phyloP scores from a whole-genome alignment of 169 alveolate genomes.

The Plasmodium knowlesi region DNA sequence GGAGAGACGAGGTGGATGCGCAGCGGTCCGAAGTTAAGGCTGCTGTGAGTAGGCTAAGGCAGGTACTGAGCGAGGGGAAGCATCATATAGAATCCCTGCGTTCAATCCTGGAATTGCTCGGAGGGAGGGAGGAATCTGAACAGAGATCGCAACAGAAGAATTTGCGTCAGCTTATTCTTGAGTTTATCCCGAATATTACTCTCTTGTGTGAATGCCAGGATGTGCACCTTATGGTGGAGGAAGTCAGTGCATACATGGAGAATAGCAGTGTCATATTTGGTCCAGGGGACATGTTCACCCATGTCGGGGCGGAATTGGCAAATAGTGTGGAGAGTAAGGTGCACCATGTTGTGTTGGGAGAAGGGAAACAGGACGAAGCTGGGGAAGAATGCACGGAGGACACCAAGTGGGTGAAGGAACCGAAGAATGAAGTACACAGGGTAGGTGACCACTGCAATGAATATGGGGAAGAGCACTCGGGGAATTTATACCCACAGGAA shows the following conservation, averaged over 20 bases:
- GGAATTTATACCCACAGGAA: not conserved
- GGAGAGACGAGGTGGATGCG: not conserved
- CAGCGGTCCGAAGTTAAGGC: not conserved
- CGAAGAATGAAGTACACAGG: not conserved
- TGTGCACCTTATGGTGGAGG: not conserved
- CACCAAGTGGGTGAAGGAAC: not conserved
- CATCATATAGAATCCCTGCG: not conserved
- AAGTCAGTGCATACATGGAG: not conserved
- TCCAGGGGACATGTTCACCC: not conserved
- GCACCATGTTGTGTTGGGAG: not conserved
- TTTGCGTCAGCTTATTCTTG: not conserved
- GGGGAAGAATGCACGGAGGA: not conserved
- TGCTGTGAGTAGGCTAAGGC: not conserved
- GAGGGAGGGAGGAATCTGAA: not conserved
- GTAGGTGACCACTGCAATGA: not conserved
- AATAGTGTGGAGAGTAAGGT: not conserved
- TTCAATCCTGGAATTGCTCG: not conserved
- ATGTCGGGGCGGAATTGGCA: not conserved
- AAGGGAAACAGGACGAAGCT: not conserved
- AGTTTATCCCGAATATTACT: not conserved
- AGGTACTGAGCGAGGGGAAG: not conserved
- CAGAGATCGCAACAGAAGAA: not conserved
- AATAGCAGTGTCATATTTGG: not conserved
- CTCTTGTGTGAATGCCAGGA: not conserved
- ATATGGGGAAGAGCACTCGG: not conserved